These are phyloP conservation scores for Hyaloperonospora brassicae DNA, from an alignment of 352 stramenopile species.

Conservation along the genomic window DNA sequence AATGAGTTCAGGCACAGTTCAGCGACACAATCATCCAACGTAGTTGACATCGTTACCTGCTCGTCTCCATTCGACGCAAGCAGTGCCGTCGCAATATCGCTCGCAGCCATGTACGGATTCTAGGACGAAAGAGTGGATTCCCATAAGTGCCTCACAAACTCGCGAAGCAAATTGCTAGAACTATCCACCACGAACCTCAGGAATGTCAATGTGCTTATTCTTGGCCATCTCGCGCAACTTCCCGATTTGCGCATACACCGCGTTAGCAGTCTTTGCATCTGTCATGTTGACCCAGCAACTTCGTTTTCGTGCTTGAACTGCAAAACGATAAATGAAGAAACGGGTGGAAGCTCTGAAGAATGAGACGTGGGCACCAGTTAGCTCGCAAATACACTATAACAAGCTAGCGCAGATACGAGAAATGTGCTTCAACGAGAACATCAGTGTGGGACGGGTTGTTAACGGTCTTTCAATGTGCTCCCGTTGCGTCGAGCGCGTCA, in stretches of 20 bases:
- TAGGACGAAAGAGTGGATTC: not conserved
- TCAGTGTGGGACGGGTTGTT: conserved; percentile 2
- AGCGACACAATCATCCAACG: not conserved
- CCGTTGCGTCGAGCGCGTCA: not conserved
- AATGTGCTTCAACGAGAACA: conserved; percentile 2
- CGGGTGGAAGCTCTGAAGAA: not conserved
- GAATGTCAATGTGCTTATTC: conserved; percentile 18
- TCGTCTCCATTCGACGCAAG: conserved; percentile 24
- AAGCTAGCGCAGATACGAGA: not conserved
- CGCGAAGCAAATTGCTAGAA: not conserved
- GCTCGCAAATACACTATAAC: conserved; percentile 4
- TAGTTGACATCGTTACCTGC: conserved; percentile 8
- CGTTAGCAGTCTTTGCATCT: conserved; percentile 15
- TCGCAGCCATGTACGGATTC: conserved; percentile 18
- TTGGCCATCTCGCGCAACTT: conserved; percentile 17
- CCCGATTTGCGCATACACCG: conserved; percentile 20
- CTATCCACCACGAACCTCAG: conserved; percentile 12
- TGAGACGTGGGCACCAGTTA: conserved; percentile 20
- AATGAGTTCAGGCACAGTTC: not conserved
- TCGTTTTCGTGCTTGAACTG: not conserved
- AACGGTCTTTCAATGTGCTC: conserved; percentile 1
- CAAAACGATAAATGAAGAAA: conserved; percentile 17
- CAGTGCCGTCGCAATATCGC: conserved; percentile 24
- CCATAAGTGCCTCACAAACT: not conserved
- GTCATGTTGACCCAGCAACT: conserved; percentile 9